Percentiles rank a stretch among this genome's conserved stretches.
phyloP scores from a whole-genome alignment of 306 rosid species.

The Sindora glabra region DNA sequence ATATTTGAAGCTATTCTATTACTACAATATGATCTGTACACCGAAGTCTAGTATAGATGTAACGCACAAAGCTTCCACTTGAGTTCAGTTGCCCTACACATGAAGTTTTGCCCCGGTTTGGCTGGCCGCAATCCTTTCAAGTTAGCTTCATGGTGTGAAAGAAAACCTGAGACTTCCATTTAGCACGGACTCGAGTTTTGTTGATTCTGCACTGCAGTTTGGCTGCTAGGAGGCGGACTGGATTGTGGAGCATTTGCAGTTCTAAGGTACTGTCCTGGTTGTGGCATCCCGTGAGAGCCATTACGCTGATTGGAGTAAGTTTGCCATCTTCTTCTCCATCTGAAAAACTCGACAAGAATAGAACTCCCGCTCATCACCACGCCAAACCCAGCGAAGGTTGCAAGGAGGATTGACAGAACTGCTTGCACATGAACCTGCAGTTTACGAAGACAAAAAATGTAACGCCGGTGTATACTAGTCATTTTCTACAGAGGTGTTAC shows the following conservation, averaged over 20 bases:
- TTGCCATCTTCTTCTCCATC: constrained; percentile 59
- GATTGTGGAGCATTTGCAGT: constrained; percentile 20
- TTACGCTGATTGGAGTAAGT: constrained; percentile 30
- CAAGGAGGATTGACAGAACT: constrained; percentile 71
- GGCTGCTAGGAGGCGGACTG: constrained; percentile 6
- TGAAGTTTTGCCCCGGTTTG: constrained; percentile 8
- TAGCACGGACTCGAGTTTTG: constrained; percentile 19
- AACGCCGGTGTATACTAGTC: not conserved
- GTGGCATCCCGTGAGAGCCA: constrained; percentile 15
- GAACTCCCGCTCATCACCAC: constrained; percentile 91
- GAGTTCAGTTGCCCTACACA: constrained; percentile 12
- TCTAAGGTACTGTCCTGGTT: constrained; percentile 18
- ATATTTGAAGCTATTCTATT: not conserved
- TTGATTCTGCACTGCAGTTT: constrained; percentile 17
- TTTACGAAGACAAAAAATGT: not conserved
- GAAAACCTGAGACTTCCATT: constrained; percentile 7
- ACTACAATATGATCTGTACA: constrained; percentile 19
- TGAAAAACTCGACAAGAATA: constrained; percentile 39
- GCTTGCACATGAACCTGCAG: constrained; percentile 70
- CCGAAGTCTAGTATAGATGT: constrained; percentile 1
- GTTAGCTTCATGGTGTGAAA: not conserved
- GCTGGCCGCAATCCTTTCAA: not conserved
- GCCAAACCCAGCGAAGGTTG: constrained; percentile 89
- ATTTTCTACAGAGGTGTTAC: not conserved
- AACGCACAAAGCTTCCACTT: not conserved